phyloP scores from a whole-genome alignment of 495 filamentous ascomycete genomes.

The Hypomontagnella monticulosa region DNA sequence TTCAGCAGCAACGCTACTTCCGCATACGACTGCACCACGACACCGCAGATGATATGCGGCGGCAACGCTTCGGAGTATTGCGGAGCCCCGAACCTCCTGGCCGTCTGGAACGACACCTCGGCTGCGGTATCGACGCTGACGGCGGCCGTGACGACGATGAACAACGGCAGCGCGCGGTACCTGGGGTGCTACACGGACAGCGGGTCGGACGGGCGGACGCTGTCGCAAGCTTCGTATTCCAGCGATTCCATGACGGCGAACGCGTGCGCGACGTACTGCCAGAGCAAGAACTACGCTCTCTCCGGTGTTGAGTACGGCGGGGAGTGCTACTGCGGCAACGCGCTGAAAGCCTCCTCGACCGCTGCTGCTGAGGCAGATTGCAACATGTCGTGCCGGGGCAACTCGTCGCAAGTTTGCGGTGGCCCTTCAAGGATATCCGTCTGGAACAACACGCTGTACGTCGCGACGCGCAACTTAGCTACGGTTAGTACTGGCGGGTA shows the following conservation, averaged over 20 bases:
- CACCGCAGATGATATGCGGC: conserved; percentile 44
- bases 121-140: conserved; percentile 6
- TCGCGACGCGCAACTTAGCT: conserved; percentile 17
- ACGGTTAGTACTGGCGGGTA: neutral
- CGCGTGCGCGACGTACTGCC: conserved; percentile 36
- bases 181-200: conserved; percentile 22
- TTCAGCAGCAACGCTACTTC: conserved; percentile 26
- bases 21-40: conserved; percentile 36
- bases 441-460: conserved; percentile 32
- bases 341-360: conserved; percentile 3
- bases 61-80: conserved; percentile 53
- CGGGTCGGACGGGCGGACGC: conserved; percentile 14
- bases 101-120: conserved; percentile 50
- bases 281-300: conserved; percentile 36
- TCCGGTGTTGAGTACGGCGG: conserved; percentile 41
- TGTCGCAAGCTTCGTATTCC: conserved; percentile 16
- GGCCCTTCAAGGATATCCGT: conserved; percentile 24
- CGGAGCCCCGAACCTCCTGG: conserved; percentile 52
- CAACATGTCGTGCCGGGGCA: conserved; percentile 50
- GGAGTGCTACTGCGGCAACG: conserved; percentile 50
- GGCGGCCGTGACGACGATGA: conserved; percentile 18
- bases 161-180: conserved; percentile 29
- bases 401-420: conserved; percentile 40
- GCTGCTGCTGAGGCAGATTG: conserved; percentile 33
- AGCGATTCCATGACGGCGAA: conserved; percentile 37